Conservation (phyloP, 345 rosid species). For the Populus simonii region DNA sequence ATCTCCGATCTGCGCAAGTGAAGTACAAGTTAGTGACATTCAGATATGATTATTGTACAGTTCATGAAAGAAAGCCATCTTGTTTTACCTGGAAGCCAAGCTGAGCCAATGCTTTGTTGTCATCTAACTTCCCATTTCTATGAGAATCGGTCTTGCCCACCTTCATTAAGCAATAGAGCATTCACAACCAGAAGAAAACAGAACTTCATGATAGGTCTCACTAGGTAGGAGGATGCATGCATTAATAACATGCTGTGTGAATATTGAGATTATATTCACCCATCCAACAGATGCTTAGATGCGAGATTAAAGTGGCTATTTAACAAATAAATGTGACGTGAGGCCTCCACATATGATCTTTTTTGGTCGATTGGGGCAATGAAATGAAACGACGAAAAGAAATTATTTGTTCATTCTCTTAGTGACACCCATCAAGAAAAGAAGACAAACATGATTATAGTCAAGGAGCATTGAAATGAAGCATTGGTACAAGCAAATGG, state of each 20-base stretch:
- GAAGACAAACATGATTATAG: neutral
- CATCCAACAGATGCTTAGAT: neutral
- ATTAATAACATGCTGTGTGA: neutral
- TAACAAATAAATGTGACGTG: too few relatives aligned
- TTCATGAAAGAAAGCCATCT: neutral
- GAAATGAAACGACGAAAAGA: neutral
- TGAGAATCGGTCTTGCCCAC: conserved; percentile 77
- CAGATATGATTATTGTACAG: neutral
- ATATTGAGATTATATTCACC: neutral
- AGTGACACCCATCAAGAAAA: neutral
- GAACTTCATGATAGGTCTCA: conserved; percentile 3
- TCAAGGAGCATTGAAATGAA: neutral
- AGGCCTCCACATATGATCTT: neutral
- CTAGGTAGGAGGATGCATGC: neutral
- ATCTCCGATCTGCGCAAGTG: conserved; percentile 69
- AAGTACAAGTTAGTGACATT: conserved; percentile 12
- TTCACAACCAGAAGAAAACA: conserved; percentile 1
- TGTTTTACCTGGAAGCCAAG: conserved; percentile 68
- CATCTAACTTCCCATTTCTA: conserved; percentile 72
- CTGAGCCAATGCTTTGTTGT: conserved; percentile 64
- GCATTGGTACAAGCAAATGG: neutral
- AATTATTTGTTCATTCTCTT: neutral
- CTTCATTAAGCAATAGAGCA: conserved; percentile 33
- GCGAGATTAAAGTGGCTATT: neutral
- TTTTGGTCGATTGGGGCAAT: neutral